phyloP scores from a whole-genome alignment of 2,329 filamentous ascomycete species.

The Trichoderma cornu-damae region DNA sequence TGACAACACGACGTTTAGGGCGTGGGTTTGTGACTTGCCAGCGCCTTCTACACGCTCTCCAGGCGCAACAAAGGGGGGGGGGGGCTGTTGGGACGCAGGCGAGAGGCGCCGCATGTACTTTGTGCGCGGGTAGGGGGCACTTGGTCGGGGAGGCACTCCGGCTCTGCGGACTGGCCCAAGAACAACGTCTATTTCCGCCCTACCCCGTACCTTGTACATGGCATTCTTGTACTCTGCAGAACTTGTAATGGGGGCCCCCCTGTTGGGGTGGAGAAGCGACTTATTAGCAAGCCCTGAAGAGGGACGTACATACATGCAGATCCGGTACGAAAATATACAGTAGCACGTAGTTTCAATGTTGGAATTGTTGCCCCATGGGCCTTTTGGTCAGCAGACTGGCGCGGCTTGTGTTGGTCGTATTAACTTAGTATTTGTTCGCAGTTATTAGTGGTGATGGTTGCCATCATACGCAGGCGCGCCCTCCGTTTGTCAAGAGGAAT shows the following conservation, averaged over 20 bases:
- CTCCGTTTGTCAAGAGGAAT: constrained; percentile 6
- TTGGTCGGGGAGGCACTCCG: neutral
- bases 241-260: neutral
- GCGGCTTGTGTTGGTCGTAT: neutral
- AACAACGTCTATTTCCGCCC: too few relatives aligned
- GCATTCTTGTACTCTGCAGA: neutral
- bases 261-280: neutral
- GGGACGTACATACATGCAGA: too few relatives aligned
- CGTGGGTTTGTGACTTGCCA: constrained; percentile 10
- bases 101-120: neutral
- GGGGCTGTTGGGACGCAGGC: too few relatives aligned
- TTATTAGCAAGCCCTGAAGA: constrained; percentile 1
- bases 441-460: neutral
- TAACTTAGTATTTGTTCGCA: neutral
- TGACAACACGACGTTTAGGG: constrained; percentile 16
- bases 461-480: neutral
- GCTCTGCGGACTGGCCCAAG: accelerated
- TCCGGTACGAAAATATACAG: neutral
- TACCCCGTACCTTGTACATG: neutral
- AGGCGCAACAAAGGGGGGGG: neutral
- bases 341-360: too few relatives aligned
- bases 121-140: neutral
- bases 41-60: neutral
- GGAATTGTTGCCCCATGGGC: neutral
- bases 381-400: constrained; percentile 7